Evolutionary conservation across 805 yeast genomes (phyloP), one percentile per base, ranked within the genome.

Genomic region (Cyberlindnera maritima): DNA sequence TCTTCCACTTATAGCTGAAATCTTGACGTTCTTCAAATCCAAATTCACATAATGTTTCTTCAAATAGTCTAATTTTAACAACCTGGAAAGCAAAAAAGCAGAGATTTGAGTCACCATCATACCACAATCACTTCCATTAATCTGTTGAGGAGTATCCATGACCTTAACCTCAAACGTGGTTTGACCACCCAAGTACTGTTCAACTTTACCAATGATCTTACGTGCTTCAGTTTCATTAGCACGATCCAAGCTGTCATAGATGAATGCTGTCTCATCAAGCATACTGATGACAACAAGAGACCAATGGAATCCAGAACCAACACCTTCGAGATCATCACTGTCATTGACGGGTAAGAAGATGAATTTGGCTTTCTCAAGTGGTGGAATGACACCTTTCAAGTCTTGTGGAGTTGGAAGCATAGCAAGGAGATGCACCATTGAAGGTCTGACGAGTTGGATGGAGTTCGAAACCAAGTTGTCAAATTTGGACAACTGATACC

Each of bases 281-380:
- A 75, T 51, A 29, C 75, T 72, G 7, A 81, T 68, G 14, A 85
- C 72, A 13, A 82, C 71, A 14, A 87, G 64, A 1, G 87, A 80
- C 94, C 95, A 86, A 64, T 87, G 94, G 39, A 80, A 81, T 1
- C 92, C 94, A 15, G 83, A 81, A 50, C 79, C 85, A 2, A 75
- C 78, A 0, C 67, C 66, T 39, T 75, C 83, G 36, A 80, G 67
- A 45, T 81, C 84, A 39, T 75, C 83, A 49, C 78, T 80, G 58
- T 79, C 85, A 60, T 84, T 86, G 25, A 85, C 69, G 0, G 92
- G 94, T 34, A 85, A 60, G 52, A 87, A 85, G 1, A 86, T 70
- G 54, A 81, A 77, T 13, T 68, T 64, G 2, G 79, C 66, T 1
- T 64, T 54, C 13, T 68, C 69, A 4, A 79, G 47, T 0, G 68